Evolutionary conservation across 2,329 filamentous ascomycete species (phyloP).

Genomic region (Hyphodiscus sp.): DNA sequence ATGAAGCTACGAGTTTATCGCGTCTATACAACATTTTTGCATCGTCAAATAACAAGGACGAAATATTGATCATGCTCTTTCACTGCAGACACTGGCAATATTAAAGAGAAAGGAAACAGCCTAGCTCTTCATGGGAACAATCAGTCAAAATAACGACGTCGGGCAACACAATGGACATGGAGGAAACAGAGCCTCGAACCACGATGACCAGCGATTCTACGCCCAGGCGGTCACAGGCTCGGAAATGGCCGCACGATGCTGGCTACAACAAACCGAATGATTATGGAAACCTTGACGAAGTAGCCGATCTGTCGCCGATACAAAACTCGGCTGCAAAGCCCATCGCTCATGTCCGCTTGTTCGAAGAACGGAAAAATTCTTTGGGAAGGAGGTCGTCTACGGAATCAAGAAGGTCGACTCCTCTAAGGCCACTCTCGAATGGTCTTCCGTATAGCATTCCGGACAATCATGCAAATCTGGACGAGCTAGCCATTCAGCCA

Average conservation of each 20-base stretch:
- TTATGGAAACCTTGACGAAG: slow-evolving; percentile 39
- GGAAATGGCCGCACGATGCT: not conserved
- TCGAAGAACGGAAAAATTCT: slow-evolving; percentile 28
- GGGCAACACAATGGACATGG: not conserved
- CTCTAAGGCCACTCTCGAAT: not conserved
- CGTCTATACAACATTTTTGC: too few species aligned
- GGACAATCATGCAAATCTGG: slow-evolving; percentile 35
- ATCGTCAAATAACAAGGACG: too few species aligned
- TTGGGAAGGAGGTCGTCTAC: slow-evolving; percentile 15
- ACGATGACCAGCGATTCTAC: not conserved
- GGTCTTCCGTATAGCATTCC: slow-evolving; percentile 17
- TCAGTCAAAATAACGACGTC: not conserved
- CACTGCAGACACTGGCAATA: not conserved
- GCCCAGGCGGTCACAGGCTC: not conserved
- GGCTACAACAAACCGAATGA: slow-evolving; percentile 20
- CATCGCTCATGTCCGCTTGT: slow-evolving; percentile 33
- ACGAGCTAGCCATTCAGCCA: slow-evolving; percentile 37
- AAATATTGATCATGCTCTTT: not conserved
- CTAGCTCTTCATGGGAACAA: not conserved
- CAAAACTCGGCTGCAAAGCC: slow-evolving; percentile 35
- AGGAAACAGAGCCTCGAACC: not conserved
- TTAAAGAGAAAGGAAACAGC: not conserved
- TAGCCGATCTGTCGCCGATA: slow-evolving; percentile 37
- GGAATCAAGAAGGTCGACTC: slow-evolving; percentile 3
- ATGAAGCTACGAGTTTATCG: too few species aligned